phyloP scores from a whole-genome alignment of 164 flowering plant genomes.

The Berberis thunbergii region DNA sequence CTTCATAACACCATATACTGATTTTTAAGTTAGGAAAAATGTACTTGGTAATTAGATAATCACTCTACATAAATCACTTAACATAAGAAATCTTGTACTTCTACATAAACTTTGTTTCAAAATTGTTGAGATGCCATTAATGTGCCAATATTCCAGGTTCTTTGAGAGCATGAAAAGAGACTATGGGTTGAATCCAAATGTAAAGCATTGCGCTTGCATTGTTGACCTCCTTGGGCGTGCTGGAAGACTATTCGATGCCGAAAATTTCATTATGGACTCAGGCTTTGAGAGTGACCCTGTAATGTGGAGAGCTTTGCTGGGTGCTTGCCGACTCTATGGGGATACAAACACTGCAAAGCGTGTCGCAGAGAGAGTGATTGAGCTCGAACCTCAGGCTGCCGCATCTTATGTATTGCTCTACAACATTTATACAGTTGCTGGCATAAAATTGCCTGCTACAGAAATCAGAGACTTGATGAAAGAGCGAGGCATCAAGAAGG shows the following conservation, averaged over 20 bases:
- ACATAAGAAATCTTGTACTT: background rate
- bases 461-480: conserved; percentile 42
- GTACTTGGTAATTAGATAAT: too few species aligned
- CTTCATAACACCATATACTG: too few species aligned
- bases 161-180: conserved; percentile 39
- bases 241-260: conserved; percentile 54
- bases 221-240: conserved; percentile 61
- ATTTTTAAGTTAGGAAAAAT: too few species aligned
- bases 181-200: conserved; percentile 26
- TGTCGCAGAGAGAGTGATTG: conserved; percentile 41
- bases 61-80: background rate
- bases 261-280: conserved; percentile 30
- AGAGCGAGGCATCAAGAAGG: conserved; percentile 43
- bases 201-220: conserved; percentile 43
- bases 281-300: conserved; percentile 36
- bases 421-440: conserved; percentile 42
- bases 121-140: background rate
- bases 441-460: conserved; percentile 21
- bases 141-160: conserved; percentile 18
- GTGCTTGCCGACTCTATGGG: conserved; percentile 43
- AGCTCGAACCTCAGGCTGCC: conserved; percentile 57
- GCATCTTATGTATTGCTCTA: conserved; percentile 51
- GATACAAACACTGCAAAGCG: conserved; percentile 26
- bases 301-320: conserved; percentile 52
- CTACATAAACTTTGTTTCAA: background rate